These are phyloP conservation scores for Colletotrichum caudatum DNA, from an alignment of 2,329 filamentous ascomycete genomes.

Conservation along the genomic window DNA sequence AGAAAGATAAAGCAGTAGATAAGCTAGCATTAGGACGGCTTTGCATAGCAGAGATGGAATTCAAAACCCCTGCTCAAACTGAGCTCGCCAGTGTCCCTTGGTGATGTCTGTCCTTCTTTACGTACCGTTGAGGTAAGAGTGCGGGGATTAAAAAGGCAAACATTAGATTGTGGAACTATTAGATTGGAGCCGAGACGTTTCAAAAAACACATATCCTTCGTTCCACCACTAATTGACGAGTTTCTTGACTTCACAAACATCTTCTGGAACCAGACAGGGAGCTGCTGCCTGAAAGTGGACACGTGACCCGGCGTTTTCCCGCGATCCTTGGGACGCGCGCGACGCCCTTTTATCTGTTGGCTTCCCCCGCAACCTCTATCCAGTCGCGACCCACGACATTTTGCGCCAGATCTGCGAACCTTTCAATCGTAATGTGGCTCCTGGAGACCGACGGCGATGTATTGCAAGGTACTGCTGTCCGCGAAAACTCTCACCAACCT, in stretches of 20 bases:
- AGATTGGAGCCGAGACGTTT: too few species aligned
- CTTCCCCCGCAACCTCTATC: constrained; percentile 30
- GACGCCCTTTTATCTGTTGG: constrained; percentile 31
- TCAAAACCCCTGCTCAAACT: too few species aligned
- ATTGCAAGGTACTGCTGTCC: constrained; percentile 57
- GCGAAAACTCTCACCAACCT: neutral
- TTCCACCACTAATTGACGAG: fast-evolving
- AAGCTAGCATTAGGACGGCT: neutral
- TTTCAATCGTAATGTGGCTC: constrained; percentile 69
- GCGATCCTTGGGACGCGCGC: constrained; percentile 24
- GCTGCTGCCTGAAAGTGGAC: constrained; percentile 34
- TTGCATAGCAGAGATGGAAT: too few species aligned
- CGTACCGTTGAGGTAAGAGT: neutral
- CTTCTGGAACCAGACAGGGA: neutral
- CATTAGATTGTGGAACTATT: neutral
- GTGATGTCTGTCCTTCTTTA: neutral
- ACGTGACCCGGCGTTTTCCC: constrained; percentile 45
- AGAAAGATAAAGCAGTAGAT: neutral
- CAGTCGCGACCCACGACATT: constrained; percentile 8
- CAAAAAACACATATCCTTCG: neutral
- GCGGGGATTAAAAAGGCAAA: neutral
- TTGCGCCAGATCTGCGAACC: constrained; percentile 3
- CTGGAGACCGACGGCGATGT: constrained; percentile 68
- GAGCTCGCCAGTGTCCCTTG: neutral
- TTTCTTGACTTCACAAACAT: too few species aligned